A percentile compares a stretch with the other conserved stretches of the same genome.
Conservation (phyloP, 2,329 filamentous ascomycete species). For the Harringtonia aguacate region DNA sequence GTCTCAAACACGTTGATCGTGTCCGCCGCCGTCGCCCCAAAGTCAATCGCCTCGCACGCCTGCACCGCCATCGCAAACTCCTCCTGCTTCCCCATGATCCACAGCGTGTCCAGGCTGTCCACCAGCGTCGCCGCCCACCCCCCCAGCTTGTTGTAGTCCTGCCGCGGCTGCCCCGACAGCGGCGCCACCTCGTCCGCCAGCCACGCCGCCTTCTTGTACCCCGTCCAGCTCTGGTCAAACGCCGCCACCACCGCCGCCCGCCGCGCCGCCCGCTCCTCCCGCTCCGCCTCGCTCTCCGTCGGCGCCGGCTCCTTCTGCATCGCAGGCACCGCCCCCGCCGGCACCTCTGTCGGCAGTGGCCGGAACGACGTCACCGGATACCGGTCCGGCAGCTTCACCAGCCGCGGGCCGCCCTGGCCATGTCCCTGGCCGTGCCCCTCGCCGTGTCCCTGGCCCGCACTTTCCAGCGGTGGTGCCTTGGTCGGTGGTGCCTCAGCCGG, state of each 20-base stretch:
- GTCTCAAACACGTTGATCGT: constrained; percentile 61
- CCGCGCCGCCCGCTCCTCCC: constrained; percentile 25
- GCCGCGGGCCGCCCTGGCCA: too few species aligned
- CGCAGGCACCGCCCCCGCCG: constrained; percentile 36
- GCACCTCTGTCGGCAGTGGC: constrained; percentile 24
- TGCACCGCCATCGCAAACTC: constrained; percentile 56
- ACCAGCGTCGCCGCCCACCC: constrained; percentile 59
- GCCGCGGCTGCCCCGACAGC: constrained; percentile 36
- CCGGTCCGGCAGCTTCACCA: constrained; percentile 22
- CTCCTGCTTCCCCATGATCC: constrained; percentile 57
- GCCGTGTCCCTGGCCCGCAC: too few species aligned
- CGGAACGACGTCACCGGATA: constrained; percentile 22
- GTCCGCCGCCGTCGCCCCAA: constrained; percentile 36
- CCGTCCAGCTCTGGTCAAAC: constrained; percentile 45
- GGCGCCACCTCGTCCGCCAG: constrained; percentile 52
- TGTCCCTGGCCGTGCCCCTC: too few species aligned
- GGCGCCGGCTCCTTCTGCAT: constrained; percentile 47
- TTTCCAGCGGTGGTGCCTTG: constrained; percentile 5
- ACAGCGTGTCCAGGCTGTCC: constrained; percentile 59
- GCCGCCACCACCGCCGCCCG: constrained; percentile 34
- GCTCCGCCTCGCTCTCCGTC: constrained; percentile 26
- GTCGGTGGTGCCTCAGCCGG: background rate
- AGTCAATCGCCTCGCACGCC: constrained; percentile 49
- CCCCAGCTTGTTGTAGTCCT: constrained; percentile 40
- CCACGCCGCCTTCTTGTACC: constrained; percentile 54